Conservation (phyloP, 805 yeast species). For the Ogataea trehaloabstinens region DNA sequence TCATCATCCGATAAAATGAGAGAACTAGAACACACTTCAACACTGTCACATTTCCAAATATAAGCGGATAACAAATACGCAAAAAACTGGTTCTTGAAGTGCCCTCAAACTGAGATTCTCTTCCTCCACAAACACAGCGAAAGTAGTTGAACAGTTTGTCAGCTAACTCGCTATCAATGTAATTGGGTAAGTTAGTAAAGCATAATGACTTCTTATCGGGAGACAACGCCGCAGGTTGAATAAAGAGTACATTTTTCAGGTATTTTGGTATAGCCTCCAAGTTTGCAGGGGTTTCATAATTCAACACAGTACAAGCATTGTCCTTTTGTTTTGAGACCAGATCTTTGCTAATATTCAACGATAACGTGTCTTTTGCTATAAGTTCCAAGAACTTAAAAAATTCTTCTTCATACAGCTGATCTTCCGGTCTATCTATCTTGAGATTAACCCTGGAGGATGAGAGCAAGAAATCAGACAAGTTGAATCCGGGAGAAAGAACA, state of each 20-base stretch:
- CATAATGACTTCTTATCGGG: conserved; percentile 2
- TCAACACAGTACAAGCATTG: not conserved
- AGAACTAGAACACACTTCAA: conserved; percentile 17
- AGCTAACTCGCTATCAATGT: conserved; percentile 8
- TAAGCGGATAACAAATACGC: conserved; percentile 16
- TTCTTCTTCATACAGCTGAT: not conserved
- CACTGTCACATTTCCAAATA: conserved; percentile 16
- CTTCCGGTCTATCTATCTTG: not conserved
- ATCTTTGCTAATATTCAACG: not conserved
- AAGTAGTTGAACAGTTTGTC: conserved; percentile 13
- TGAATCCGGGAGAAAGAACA: conserved; percentile 2
- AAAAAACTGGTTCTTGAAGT: conserved; percentile 9
- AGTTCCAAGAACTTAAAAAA: not conserved
- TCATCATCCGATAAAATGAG: conserved; percentile 13
- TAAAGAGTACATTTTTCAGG: conserved; percentile 13
- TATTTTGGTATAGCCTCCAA: conserved; percentile 7
- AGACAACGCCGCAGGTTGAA: conserved; percentile 15
- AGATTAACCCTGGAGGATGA: conserved; percentile 9
- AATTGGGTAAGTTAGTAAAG: conserved; percentile 13
- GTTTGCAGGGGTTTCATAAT: conserved; percentile 3
- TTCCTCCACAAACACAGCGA: conserved; percentile 4
- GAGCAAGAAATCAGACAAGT: conserved; percentile 7
- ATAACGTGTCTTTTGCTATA: not conserved
- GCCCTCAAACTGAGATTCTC: not conserved
- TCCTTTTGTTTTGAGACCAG: not conserved